phyloP scores from a whole-genome alignment of 768 basidiomycete species.

The Tubosaeta brunneosetosa region DNA sequence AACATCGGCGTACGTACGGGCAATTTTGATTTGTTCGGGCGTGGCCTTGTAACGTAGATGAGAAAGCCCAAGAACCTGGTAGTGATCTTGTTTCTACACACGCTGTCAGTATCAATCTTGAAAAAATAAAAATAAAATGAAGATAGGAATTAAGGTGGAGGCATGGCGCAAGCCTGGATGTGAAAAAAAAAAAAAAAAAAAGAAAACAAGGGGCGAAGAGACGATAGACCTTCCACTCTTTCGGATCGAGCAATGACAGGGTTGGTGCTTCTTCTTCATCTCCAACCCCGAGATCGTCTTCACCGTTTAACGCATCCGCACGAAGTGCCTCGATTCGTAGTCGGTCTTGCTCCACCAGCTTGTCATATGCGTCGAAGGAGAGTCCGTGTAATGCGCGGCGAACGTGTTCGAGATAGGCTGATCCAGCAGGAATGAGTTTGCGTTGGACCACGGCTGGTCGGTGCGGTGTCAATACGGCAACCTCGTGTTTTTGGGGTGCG shows the following conservation, averaged over 20 bases:
- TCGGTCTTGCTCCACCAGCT: conserved; percentile 50
- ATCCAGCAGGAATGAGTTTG: conserved; percentile 77
- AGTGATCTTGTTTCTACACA: conserved; percentile 93
- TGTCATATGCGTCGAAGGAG: conserved; percentile 82
- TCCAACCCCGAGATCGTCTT: conserved; percentile 89
- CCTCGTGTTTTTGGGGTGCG: neutral
- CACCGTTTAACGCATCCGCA: conserved; percentile 43
- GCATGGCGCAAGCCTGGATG: neutral
- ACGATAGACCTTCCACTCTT: conserved; percentile 87
- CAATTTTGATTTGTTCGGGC: conserved; percentile 90
- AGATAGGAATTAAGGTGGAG: neutral
- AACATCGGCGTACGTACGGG: conserved; percentile 57
- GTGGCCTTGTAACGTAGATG: conserved; percentile 83
- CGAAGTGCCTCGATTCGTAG: conserved; percentile 49
- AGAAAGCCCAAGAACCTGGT: conserved; percentile 92
- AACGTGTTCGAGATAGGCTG: conserved; percentile 81
- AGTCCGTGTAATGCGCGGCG: conserved; percentile 70
- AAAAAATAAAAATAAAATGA: neutral
- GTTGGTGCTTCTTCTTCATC: conserved; percentile 80
- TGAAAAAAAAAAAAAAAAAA: neutral
- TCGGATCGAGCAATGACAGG: conserved; percentile 77
- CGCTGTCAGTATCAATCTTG: conserved; percentile 6
- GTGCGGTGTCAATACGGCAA: neutral
- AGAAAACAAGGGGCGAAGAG: neutral
- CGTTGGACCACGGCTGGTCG: conserved; percentile 34